Evolutionary conservation across 73 alveolate species (phyloP), one percentile per base, ranked within the genome.

Genomic region (Paraurostyla sp.): DNA sequence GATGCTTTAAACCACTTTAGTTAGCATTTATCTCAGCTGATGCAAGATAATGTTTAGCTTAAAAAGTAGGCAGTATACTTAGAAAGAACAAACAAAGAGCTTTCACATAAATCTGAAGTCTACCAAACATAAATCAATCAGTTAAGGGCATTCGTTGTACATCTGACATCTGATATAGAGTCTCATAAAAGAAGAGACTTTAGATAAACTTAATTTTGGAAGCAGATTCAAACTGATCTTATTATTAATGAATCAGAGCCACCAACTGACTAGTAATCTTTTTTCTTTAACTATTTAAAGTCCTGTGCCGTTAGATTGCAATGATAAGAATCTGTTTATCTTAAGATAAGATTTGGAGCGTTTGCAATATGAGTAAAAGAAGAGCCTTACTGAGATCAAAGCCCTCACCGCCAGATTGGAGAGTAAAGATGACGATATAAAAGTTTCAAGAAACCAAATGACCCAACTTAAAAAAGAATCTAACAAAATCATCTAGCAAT

Each of bases 301-400:
- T 82, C 91, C 91, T 36, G 7, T 38, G 1, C 85, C 91, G 18
- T 62, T 82, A 35, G 91, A 62, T 30, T 35, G 71, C 50, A 82
- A 82, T 62, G 91, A 82, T 41, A 82, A 82, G 29, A 62, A 62
- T 41, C 49, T 35, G 29, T 30, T 41, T 62, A 71, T 60, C 0
- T 25, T 82, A 7, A 82, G 91, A 82, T 35, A 62, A 41, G 91
- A 82, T 30, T 16, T 82, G 20, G 91, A 82, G 40, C n/a, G 91
- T 2, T 71, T 82, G 29, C 71, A 82, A 35, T 20, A 41, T 60
- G 91, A 82, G 40, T 30, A n/a, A 9, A 82, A 41, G 27, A 82
- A 60, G 35, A 30, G 38, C 23, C 35, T 42, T 33, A 60, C 33
- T 7, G 58, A 82, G 40, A 62, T 32, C 1, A 60, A 36, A 33